Conservation (phyloP, 2,329 filamentous ascomycete species). For the Dactylellina leptospora region DNA sequence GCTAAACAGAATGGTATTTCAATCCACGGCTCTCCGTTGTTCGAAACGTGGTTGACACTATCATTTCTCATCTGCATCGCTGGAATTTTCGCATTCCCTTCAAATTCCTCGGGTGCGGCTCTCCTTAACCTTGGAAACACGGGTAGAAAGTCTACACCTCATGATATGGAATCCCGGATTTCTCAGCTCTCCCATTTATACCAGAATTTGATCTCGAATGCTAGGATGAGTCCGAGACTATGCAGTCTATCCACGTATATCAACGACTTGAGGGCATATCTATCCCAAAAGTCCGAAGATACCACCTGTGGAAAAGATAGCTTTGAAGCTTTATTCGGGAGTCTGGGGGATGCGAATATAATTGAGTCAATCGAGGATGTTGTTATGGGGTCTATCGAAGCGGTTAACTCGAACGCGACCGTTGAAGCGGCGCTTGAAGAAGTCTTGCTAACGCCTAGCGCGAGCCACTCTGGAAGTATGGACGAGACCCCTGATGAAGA, state of each 20-base stretch:
- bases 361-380: not conserved
- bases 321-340: conserved; percentile 45
- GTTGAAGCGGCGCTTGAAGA: conserved; percentile 9
- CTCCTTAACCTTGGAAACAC: not conserved
- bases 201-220: conserved; percentile 23
- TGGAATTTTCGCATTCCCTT: conserved; percentile 36
- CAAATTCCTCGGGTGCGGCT: not conserved
- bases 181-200: conserved; percentile 39
- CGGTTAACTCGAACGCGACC: not conserved
- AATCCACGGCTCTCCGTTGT: conserved; percentile 33
- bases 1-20: conserved; percentile 29
- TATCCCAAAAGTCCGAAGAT: conserved; percentile 20
- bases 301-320: conserved; percentile 35
- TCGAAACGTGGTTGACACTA: conserved; percentile 45
- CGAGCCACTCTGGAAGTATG: conserved; percentile 2
- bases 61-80: conserved; percentile 37
- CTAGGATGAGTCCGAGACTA: conserved; percentile 36
- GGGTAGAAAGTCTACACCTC: not conserved
- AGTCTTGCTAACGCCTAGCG: conserved; percentile 3
- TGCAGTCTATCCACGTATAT: conserved; percentile 45
- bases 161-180: conserved; percentile 24
- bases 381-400: not conserved
- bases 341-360: conserved; percentile 10
- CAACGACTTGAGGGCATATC: conserved; percentile 32
- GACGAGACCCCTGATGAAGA: not conserved